Evolutionary conservation across 75 land plant genomes (phyloP), one percentile per base, ranked within the genome.

Genomic region (Cunninghamia lanceolata): DNA sequence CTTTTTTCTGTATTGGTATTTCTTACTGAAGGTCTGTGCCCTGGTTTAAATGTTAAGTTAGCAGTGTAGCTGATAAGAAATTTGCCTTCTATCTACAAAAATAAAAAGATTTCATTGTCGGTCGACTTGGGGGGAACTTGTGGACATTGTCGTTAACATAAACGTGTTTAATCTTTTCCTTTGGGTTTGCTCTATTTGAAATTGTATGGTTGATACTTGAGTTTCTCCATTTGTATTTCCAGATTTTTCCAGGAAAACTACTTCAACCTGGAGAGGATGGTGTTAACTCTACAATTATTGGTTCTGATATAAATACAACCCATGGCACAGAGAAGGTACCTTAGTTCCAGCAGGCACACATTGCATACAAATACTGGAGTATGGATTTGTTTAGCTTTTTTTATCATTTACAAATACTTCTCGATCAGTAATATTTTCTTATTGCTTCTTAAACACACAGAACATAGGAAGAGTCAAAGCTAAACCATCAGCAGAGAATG

Each of bases 181-280:
- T 42, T 79, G 28, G 82, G n/a, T 25, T 3, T 79, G 46, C n/a
- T 39, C 43, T 28, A 79, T 40, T 40, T 79, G 40, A 79, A 79
- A 39, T 40, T 78, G 9, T 19, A 40, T 42, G 45, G 81, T 78
- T 79, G 10, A 73, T 34, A 8, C 82, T 42, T 21, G 28, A 25
- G 9, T 8, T 25, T 14, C 10, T 36, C 8, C 25, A 40, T 79
- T 40, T 42, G 46, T 42, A 42, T 42, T 42, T 42, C 30, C 82
- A 79, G 82, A 25, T 7, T 21, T 79, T 43, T 21, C 42, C 45
- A 11, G 80, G 43, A 19, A 17, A 74, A 74, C 76, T 2, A 77
- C 80, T 77, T 77, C 15, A 21, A 21, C 80, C 80, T 77, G 43
- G 80, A 19, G 42, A 40, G 40, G 80, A 77, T 77, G 80, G 80